phyloP scores from a whole-genome alignment of 2,329 filamentous ascomycete genomes.

The Ambrosiella xylebori region DNA sequence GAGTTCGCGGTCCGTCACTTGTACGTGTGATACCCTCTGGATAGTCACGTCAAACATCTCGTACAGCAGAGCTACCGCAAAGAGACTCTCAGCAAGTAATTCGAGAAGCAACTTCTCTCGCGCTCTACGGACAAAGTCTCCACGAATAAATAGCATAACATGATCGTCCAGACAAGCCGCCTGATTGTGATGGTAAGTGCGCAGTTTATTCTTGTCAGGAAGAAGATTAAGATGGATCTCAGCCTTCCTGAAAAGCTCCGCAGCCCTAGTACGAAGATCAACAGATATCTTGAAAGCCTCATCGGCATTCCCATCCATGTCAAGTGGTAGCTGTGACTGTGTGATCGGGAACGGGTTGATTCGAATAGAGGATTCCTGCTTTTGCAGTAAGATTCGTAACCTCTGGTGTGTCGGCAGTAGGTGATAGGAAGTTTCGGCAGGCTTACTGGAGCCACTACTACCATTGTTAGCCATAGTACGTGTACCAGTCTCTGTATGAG shows the following conservation, averaged over 20 bases:
- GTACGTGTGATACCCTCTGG: background rate
- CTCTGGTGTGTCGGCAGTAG: background rate
- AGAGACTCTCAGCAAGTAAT: background rate
- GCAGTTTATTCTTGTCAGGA: background rate
- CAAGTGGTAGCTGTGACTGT: background rate
- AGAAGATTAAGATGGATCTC: background rate
- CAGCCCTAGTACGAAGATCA: background rate
- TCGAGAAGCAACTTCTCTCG: slow-evolving; percentile 7
- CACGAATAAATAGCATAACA: slow-evolving; percentile 3
- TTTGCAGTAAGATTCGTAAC: background rate
- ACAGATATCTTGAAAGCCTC: background rate
- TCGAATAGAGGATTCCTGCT: background rate
- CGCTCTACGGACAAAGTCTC: slow-evolving; percentile 8
- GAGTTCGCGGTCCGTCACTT: background rate
- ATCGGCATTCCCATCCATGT: background rate
- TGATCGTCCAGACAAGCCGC: slow-evolving; percentile 4
- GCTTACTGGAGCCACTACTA: background rate
- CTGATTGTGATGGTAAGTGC: background rate
- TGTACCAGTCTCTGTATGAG: background rate
- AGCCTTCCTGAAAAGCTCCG: background rate
- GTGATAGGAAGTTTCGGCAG: background rate
- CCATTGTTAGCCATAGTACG: background rate
- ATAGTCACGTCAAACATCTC: background rate
- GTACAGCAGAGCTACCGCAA: slow-evolving; percentile 1
- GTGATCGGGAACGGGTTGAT: background rate